Conservation (phyloP, 495 filamentous ascomycete species). For the Xylaria longipes region DNA sequence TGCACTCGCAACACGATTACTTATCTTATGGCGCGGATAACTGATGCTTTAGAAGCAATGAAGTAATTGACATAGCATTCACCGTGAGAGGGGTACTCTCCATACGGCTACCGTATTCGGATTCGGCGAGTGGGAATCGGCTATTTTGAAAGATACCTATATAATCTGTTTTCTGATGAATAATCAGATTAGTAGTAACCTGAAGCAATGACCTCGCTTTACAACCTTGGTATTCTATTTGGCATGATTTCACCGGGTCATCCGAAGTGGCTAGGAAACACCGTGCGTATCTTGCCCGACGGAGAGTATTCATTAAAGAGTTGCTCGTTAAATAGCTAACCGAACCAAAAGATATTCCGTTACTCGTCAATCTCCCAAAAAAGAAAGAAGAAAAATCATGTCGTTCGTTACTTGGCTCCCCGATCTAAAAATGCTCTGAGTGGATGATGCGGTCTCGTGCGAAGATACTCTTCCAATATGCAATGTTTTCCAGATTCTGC, state of each 20-base stretch:
- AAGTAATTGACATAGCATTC: background rate
- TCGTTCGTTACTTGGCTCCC: constrained; percentile 19
- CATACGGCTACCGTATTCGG: background rate
- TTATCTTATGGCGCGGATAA: background rate
- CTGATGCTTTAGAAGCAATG: background rate
- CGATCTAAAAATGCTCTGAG: constrained; percentile 13
- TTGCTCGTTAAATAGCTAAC: constrained; percentile 8
- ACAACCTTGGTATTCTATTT: background rate
- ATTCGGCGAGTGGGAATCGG: background rate
- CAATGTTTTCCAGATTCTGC: constrained; percentile 21
- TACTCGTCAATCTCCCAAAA: constrained; percentile 17
- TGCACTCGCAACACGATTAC: background rate
- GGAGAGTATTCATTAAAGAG: constrained; percentile 15
- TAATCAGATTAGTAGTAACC: no score
- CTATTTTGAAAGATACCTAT: background rate
- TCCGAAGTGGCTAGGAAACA: background rate
- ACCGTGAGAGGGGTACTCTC: constrained; percentile 2
- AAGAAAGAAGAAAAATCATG: constrained; percentile 4
- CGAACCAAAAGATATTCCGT: constrained; percentile 14
- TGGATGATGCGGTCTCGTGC: constrained; percentile 21
- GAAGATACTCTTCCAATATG: constrained; percentile 17
- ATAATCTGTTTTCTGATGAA: constrained; percentile 4
- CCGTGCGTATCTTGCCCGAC: background rate
- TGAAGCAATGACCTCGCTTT: background rate
- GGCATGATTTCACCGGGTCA: background rate